These are phyloP conservation scores for Penicillium dipodomyicola DNA, from an alignment of 495 filamentous ascomycete genomes.

Conservation along the genomic window DNA sequence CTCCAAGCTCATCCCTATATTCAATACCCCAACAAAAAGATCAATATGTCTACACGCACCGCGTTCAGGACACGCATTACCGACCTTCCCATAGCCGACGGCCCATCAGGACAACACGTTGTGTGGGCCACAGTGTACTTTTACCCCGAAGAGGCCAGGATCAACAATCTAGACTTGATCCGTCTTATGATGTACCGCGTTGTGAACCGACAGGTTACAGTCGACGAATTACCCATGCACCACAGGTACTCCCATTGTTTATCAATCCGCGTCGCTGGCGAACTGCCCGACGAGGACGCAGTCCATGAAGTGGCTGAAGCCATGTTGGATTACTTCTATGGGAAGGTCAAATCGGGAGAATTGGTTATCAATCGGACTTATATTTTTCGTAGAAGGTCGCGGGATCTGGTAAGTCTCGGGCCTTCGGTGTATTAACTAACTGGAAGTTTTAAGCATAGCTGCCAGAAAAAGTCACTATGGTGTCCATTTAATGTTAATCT, in stretches of 20 bases:
- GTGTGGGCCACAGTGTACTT: conserved; percentile 4
- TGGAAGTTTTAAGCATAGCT: neutral
- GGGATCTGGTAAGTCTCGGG: neutral
- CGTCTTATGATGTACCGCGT: conserved; percentile 2
- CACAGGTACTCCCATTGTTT: neutral
- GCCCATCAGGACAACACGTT: neutral
- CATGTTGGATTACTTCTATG: neutral
- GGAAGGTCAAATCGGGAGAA: neutral
- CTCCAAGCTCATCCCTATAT: neutral
- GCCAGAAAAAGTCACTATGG: neutral
- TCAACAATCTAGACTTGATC: neutral
- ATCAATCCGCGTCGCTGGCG: neutral
- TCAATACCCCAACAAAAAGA: too few species aligned
- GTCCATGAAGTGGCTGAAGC: neutral
- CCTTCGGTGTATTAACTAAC: neutral
- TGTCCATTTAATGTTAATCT: too few species aligned
- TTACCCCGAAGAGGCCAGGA: neutral
- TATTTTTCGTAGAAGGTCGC: conserved; percentile 1
- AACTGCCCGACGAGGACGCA: neutral
- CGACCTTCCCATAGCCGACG: neutral
- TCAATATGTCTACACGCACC: neutral
- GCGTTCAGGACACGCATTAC: neutral
- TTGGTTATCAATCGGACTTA: neutral
- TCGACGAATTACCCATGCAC: neutral
- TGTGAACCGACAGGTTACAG: neutral